Base-by-base conservation (phyloP, 495 filamentous ascomycete species). In the Corynascus novoguineensis region DNA sequence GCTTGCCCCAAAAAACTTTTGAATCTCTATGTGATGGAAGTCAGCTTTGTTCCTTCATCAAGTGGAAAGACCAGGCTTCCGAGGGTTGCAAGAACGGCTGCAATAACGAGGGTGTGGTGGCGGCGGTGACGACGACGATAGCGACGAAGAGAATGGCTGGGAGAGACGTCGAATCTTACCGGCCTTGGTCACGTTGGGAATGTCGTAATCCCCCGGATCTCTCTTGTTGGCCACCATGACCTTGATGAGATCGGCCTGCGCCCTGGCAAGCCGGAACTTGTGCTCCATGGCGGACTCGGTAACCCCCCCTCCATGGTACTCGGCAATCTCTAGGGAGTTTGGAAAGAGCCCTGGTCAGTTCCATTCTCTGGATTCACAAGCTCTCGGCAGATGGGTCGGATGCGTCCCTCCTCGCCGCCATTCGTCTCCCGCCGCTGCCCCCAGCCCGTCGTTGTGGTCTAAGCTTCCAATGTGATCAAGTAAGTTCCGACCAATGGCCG, bases 191-290 rank as follows among this genome's bases (percentile, higher is more conserved):
- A 17, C 4, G 37, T 2, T 1, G 40, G 45, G 24, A 56, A 6
- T 7, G 8, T 21, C 28, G 31, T 28, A 31, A 40, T 11, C 12
- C 32, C 7, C 61, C 8, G 56, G 54, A 22, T 69, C 65, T 4
- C 35, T 12, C 1, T 46, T 81, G 22, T 81, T 74, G 19, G 77
- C 77, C 28, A 86, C 79, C 6, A 81, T 75, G 2, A 79, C 71
- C 10, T 78, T 78, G 27, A 72, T 53, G 42, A 67, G 25, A 22
- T 70, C 65, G 8, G 60, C 65, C 19, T 72, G 57, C 40, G 63
- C 59, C 50, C 68, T 73, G 22, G 79, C 52, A 7, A 70, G 66
- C 14, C 78, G 70, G 53, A 81, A 69, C 12, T 70, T 71, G 55
- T 80, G 77, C 25, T 80, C 68, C 10, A 80, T 60, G 15, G 72